Evolutionary conservation across 495 filamentous ascomycete species (phyloP).

Genomic region (Aspergillus ellipticus): DNA sequence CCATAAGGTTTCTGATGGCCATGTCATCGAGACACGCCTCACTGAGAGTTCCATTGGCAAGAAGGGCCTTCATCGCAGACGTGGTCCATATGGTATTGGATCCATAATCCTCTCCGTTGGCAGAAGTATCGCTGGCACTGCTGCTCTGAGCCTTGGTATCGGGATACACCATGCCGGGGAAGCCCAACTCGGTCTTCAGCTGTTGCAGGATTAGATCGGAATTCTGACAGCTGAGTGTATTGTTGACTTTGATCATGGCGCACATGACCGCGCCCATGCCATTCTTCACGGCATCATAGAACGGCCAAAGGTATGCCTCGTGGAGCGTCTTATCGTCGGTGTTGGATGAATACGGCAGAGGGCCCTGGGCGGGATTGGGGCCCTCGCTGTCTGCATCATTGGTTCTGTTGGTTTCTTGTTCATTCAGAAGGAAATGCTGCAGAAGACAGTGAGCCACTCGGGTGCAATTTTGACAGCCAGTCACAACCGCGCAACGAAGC

Average conservation of each 20-base stretch:
- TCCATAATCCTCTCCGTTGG: constrained; percentile 18
- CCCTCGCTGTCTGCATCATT: neutral
- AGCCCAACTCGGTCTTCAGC: constrained; percentile 56
- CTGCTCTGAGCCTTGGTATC: constrained; percentile 54
- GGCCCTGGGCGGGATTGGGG: neutral
- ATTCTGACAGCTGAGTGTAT: constrained; percentile 60
- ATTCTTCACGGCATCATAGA: constrained; percentile 57
- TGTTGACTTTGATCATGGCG: constrained; percentile 60
- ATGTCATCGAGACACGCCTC: constrained; percentile 52
- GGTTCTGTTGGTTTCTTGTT: constrained; percentile 55
- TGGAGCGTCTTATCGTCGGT: constrained; percentile 64
- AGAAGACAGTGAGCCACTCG: constrained; percentile 32
- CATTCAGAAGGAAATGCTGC: constrained; percentile 59
- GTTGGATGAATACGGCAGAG: constrained; percentile 52
- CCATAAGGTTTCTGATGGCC: constrained; percentile 47
- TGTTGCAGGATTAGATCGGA: constrained; percentile 45
- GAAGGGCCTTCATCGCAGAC: constrained; percentile 19
- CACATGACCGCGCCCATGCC: constrained; percentile 62
- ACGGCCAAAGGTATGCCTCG: constrained; percentile 69
- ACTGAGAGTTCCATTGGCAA: constrained; percentile 43
- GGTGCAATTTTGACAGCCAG: constrained; percentile 39
- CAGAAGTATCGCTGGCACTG: constrained; percentile 24
- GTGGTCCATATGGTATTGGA: constrained; percentile 16
- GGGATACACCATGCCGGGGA: constrained; percentile 45
- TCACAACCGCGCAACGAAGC: neutral